These are phyloP conservation scores for Yamadazyma insecticola DNA, from an alignment of 805 yeast genomes.

Conservation along the genomic window DNA sequence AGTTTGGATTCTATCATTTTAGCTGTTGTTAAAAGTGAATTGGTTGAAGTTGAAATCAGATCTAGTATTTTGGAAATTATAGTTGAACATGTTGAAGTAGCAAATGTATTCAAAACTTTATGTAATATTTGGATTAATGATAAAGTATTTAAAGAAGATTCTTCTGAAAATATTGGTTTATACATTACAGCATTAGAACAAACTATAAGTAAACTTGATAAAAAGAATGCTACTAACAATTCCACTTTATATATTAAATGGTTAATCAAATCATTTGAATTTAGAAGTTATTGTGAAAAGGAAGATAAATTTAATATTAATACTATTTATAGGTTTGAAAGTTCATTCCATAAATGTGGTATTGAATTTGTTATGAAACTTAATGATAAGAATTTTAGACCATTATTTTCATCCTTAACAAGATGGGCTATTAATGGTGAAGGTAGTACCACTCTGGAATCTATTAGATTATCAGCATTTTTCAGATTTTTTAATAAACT, in stretches of 20 bases:
- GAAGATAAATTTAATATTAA: constrained; percentile 52
- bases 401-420: constrained; percentile 78
- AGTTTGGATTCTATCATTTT: constrained; percentile 59
- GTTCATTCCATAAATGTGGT: constrained; percentile 68
- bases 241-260: constrained; percentile 65
- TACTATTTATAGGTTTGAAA: constrained; percentile 76
- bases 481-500: constrained; percentile 82
- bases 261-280: constrained; percentile 65
- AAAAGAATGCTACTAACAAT: constrained; percentile 69
- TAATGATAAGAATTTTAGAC: constrained; percentile 91
- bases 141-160: constrained; percentile 29
- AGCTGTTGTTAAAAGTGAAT: constrained; percentile 52
- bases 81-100: constrained; percentile 63
- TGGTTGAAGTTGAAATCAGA: constrained; percentile 57
- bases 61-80: constrained; percentile 57
- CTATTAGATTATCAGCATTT: constrained; percentile 62
- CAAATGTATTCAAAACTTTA: constrained; percentile 57
- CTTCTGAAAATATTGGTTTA: constrained; percentile 51
- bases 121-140: constrained; percentile 54
- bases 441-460: constrained; percentile 47
- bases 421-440: constrained; percentile 93
- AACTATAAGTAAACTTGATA: constrained; percentile 62
- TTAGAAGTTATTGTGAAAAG: constrained; percentile 44
- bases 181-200: constrained; percentile 64
- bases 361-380: constrained; percentile 79